phyloP scores from a whole-genome alignment of 768 basidiomycete species.

The Amyloporia xantha region DNA sequence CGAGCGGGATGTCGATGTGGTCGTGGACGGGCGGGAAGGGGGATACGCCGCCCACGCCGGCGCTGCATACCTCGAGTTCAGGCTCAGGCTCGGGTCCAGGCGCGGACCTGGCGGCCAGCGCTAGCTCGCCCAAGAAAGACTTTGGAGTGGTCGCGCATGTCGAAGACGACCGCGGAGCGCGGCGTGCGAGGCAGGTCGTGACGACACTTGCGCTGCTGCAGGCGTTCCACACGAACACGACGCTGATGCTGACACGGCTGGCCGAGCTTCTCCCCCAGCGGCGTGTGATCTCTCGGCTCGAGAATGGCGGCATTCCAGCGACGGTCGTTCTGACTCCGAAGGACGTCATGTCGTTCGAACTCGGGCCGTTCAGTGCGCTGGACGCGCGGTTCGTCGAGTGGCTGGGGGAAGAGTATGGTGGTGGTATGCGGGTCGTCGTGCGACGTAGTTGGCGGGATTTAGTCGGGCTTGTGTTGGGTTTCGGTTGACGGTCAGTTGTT shows the following conservation, averaged over 20 bases:
- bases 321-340: conserved; percentile 47
- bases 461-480: conserved; percentile 35
- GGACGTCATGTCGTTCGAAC: conserved; percentile 61
- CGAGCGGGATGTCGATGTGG: conserved; percentile 28
- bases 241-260: conserved; percentile 25
- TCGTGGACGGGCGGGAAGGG: conserved; percentile 10
- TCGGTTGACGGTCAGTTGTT: no score
- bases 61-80: no score
- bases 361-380: conserved; percentile 63
- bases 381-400: conserved; percentile 77
- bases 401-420: conserved; percentile 62
- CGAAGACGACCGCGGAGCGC: conserved; percentile 3
- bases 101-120: conserved; percentile 9
- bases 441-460: conserved; percentile 43
- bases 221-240: conserved; percentile 45
- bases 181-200: conserved; percentile 27
- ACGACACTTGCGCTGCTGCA: conserved; percentile 58
- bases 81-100: conserved; percentile 10
- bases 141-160: neutral
- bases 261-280: conserved; percentile 41
- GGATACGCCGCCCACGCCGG: conserved; percentile 7
- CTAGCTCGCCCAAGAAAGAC: conserved; percentile 7
- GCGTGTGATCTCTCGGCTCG: conserved; percentile 55
- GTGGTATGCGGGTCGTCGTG: conserved; percentile 33
- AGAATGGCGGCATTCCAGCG: conserved; percentile 7